Percentiles rank a stretch among this genome's conserved stretches.
Evolutionary conservation across 2,329 filamentous ascomycete genomes (phyloP).

Genomic region (Cercospora janseana): DNA sequence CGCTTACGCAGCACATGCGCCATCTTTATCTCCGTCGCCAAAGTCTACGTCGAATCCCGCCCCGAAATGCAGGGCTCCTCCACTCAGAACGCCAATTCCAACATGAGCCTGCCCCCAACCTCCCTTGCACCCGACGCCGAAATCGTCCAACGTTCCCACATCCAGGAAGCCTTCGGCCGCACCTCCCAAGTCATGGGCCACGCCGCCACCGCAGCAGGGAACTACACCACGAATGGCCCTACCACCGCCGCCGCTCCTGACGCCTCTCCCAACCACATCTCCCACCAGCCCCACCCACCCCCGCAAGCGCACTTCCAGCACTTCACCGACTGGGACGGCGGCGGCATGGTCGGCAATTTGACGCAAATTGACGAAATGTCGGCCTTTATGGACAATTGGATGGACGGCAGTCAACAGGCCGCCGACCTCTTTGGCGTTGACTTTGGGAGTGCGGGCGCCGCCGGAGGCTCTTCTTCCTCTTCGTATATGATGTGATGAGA

Average conservation of each 20-base stretch:
- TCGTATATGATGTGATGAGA: neutral
- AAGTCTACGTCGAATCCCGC: conserved; percentile 14
- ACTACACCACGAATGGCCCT: neutral
- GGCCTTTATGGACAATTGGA: conserved; percentile 21
- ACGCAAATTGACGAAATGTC: conserved; percentile 19
- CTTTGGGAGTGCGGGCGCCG: conserved; percentile 1
- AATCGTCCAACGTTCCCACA: conserved; percentile 7
- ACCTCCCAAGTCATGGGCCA: neutral
- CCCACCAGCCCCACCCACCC: neutral
- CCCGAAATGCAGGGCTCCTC: neutral
- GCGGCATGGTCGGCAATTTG: neutral
- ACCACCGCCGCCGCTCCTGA: no score
- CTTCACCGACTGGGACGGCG: neutral
- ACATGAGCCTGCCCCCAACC: neutral
- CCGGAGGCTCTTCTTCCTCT: neutral
- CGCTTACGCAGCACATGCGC: conserved; percentile 14
- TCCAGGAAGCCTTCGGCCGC: conserved; percentile 16
- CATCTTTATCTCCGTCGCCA: conserved; percentile 16
- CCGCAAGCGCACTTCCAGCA: neutral
- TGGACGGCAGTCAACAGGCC: conserved; percentile 19
- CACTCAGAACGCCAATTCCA: neutral
- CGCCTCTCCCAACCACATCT: neutral
- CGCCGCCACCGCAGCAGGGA: neutral
- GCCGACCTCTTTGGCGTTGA: conserved; percentile 17
- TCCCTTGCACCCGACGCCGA: neutral